These are phyloP conservation scores for Coemansia sp. DNA, from an alignment of 192 early-diverging fungal species.

Conservation along the genomic window DNA sequence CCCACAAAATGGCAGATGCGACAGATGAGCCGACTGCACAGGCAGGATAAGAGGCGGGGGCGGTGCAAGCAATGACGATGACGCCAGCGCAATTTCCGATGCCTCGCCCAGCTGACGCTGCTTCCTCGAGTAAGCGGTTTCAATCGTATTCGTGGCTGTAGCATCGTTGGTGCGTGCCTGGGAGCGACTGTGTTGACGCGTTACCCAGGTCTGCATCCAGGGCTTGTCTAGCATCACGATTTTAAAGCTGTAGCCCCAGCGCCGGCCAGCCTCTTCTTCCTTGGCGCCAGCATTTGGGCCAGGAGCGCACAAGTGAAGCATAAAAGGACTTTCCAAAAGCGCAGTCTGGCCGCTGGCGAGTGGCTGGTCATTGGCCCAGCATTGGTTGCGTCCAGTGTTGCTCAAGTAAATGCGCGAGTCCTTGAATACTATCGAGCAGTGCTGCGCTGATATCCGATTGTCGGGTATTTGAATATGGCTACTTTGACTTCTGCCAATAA, in stretches of 20 bases:
- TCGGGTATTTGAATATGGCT: conserved; percentile 43
- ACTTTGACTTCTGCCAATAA: conserved; percentile 33
- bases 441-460: conserved; percentile 27
- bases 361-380: conserved; percentile 19
- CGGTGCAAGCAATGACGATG: not conserved
- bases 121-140: not conserved
- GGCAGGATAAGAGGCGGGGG: conserved; percentile 39
- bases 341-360: conserved; percentile 10
- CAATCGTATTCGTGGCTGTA: not conserved
- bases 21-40: conserved; percentile 30
- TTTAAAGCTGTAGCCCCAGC: conserved; percentile 15
- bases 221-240: conserved; percentile 29
- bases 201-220: conserved; percentile 41
- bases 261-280: not conserved
- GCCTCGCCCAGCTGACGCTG: not conserved
- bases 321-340: conserved; percentile 16
- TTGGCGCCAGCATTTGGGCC: not conserved
- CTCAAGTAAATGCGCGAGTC: conserved; percentile 18
- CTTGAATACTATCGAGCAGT: conserved; percentile 29
- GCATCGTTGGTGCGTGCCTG: not conserved
- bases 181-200: conserved; percentile 1
- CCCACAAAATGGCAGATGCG: conserved; percentile 22
- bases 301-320: conserved; percentile 19
- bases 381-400: conserved; percentile 23
- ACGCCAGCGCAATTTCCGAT: not conserved